Evolutionary conservation across 108 stramenopile genomes (phyloP), one percentile per base, ranked within the genome.

Genomic region (Fragilaria radians): DNA sequence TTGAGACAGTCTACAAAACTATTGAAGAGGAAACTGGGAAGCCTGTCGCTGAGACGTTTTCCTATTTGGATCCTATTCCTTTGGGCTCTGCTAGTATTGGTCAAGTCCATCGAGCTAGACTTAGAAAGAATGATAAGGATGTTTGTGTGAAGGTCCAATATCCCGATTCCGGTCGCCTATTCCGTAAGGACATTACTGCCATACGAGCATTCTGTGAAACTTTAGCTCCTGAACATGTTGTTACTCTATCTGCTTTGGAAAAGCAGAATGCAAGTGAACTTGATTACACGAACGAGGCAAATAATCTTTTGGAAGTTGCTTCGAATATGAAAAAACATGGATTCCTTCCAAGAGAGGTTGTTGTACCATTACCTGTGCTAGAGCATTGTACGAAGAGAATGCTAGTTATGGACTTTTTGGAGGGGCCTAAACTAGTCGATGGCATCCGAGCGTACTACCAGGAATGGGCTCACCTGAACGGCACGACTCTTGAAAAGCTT

Each of bases 221-320:
- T n/a, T n/a, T n/a, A n/a, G n/a, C 36, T 14, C 7, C 7, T 14
- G 11, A 7, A 11, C 36, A 7, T 11, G 14, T 14, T 14, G 11
- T 42, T 14, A 42, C 7, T 42, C 36, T 14, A 42, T 11, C 36
- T 7, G 14, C 7, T 42, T 11, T 42, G 7, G 11, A 7, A 42
- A 54, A 68, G 30, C 81, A 81, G 60, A 71, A 82, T 50, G 82
- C 80, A 81, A 74, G 71, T 21, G 86, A 88, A 57, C 82, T 88
- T 52, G 83, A 88, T 56, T 88, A 88, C 52, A 58, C 28, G 0
- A 61, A 77, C 18, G 86, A 88, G 61, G 83, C 81, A 23, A 42
- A 52, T 0, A 74, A 68, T 32, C 54, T 84, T n/a, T 45, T 54
- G 1, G 22, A 32, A 52, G 81, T 88, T 3, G 63, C 81, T 19